Percentiles rank a stretch among this genome's conserved stretches.
Evolutionary conservation across 1,139 yeast species (phyloP).

Genomic region (Candida anutae): DNA sequence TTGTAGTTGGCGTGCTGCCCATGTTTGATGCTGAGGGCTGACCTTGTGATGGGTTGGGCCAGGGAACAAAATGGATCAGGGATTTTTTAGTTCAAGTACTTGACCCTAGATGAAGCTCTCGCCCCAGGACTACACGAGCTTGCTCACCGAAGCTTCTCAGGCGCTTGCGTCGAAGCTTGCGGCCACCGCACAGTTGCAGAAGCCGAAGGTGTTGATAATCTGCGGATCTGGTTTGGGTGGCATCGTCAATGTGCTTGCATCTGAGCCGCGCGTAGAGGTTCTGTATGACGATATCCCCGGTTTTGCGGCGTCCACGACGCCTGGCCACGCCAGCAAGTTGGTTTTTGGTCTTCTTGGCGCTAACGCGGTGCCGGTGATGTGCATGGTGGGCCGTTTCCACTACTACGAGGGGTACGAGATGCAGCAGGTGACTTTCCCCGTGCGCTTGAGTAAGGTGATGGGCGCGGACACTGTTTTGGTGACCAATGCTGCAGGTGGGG

Average conservation of each 20-base stretch:
- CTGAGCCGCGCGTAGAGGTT: conserved; percentile 40
- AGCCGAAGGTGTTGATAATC: conserved; percentile 66
- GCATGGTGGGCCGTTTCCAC: conserved; percentile 92
- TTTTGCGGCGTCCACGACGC: conserved; percentile 73
- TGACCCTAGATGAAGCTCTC: background rate
- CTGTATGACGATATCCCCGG: conserved; percentile 72
- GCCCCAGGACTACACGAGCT: background rate
- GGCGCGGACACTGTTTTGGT: conserved; percentile 60
- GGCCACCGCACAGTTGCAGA: conserved; percentile 12
- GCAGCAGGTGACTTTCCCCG: conserved; percentile 77
- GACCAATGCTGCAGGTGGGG: conserved; percentile 95
- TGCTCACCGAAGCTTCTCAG: background rate
- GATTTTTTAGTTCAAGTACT: too few species aligned
- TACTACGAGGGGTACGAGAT: conserved; percentile 86
- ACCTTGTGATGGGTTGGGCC: too few species aligned
- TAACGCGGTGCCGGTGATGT: conserved; percentile 69
- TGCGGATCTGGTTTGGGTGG: conserved; percentile 97
- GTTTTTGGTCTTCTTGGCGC: conserved; percentile 70
- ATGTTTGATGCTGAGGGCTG: too few species aligned
- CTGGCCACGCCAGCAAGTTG: conserved; percentile 83
- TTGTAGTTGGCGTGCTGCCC: too few species aligned
- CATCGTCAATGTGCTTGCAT: conserved; percentile 48
- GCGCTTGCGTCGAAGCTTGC: conserved; percentile 4
- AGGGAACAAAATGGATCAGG: too few species aligned
- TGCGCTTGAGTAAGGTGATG: conserved; percentile 62